These are phyloP conservation scores for Parasitella parasitica DNA, from an alignment of 371 early-diverging fungal species.

Conservation along the genomic window DNA sequence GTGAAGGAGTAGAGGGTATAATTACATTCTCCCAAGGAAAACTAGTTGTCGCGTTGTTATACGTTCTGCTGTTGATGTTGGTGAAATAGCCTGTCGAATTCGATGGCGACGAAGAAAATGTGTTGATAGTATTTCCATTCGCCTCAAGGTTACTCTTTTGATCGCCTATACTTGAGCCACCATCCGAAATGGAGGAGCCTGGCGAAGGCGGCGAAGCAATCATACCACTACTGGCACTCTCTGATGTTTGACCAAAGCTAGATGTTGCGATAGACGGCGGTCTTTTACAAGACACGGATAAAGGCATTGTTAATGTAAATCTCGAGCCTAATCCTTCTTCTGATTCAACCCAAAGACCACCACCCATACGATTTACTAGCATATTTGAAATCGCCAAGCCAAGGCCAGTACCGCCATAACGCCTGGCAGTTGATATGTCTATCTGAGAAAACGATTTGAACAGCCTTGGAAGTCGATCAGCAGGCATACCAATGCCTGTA, in stretches of 20 bases:
- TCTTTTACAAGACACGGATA: slow-evolving; percentile 27
- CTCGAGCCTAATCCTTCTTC: slow-evolving; percentile 54
- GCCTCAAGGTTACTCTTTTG: not conserved
- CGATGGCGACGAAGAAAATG: slow-evolving; percentile 2
- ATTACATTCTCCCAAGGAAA: not conserved
- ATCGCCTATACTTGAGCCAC: slow-evolving; percentile 22
- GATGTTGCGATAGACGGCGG: not conserved
- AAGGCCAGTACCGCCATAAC: slow-evolving; percentile 59
- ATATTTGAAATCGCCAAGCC: slow-evolving; percentile 62
- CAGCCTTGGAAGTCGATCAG: slow-evolving; percentile 52
- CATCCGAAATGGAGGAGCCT: slow-evolving; percentile 32
- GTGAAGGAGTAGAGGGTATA: slow-evolving; percentile 6
- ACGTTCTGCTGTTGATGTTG: not conserved
- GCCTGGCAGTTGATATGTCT: slow-evolving; percentile 57
- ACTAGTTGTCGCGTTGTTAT: not conserved
- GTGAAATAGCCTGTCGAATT: not conserved
- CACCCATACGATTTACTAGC: slow-evolving; percentile 61
- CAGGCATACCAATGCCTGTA: slow-evolving; percentile 62
- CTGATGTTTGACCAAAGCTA: not conserved
- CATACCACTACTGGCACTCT: slow-evolving; percentile 10
- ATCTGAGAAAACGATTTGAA: slow-evolving; percentile 63
- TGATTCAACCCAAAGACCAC: slow-evolving; percentile 63
- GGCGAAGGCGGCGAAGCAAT: slow-evolving; percentile 39
- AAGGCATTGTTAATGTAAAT: slow-evolving; percentile 59
- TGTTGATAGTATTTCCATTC: not conserved